phyloP scores from a whole-genome alignment of 495 filamentous ascomycete species.

The Ascodesmis nigricans region DNA sequence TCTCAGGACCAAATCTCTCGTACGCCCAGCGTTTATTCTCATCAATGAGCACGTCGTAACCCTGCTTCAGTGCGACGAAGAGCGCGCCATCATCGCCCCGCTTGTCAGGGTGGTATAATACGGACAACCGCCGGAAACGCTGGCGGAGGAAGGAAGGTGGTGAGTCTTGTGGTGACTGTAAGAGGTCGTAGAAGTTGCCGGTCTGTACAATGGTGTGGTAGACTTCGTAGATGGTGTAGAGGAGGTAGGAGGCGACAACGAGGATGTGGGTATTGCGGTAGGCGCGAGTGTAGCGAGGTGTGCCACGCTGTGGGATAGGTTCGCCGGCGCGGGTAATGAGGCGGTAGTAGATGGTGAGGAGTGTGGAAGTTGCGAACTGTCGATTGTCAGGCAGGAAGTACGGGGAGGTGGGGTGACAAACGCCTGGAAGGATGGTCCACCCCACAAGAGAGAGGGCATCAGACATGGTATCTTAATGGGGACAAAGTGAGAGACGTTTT shows the following conservation, averaged over 20 bases:
- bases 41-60: conserved; percentile 63
- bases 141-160: conserved; percentile 59
- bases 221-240: conserved; percentile 85
- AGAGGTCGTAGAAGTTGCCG: conserved; percentile 54
- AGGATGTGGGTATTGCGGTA: conserved; percentile 60
- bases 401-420: conserved; percentile 23
- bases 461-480: no score
- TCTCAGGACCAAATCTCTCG: conserved; percentile 67
- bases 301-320: conserved; percentile 51
- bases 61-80: conserved; percentile 63
- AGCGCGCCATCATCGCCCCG: conserved; percentile 33
- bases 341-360: conserved; percentile 67
- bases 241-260: conserved; percentile 61
- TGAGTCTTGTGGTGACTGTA: conserved; percentile 43
- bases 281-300: conserved; percentile 43
- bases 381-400: conserved; percentile 3
- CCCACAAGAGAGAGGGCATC: conserved; percentile 50
- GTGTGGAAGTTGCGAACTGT: conserved; percentile 38
- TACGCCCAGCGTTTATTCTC: conserved; percentile 73
- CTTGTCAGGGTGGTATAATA: conserved; percentile 82
- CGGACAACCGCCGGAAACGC: conserved; percentile 66
- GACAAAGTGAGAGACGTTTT: no score
- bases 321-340: conserved; percentile 82
- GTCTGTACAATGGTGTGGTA: conserved; percentile 51
- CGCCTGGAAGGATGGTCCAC: conserved; percentile 62